phyloP scores from a whole-genome alignment of 805 yeast genomes.

The Kluyveromyces wickerhamii region DNA sequence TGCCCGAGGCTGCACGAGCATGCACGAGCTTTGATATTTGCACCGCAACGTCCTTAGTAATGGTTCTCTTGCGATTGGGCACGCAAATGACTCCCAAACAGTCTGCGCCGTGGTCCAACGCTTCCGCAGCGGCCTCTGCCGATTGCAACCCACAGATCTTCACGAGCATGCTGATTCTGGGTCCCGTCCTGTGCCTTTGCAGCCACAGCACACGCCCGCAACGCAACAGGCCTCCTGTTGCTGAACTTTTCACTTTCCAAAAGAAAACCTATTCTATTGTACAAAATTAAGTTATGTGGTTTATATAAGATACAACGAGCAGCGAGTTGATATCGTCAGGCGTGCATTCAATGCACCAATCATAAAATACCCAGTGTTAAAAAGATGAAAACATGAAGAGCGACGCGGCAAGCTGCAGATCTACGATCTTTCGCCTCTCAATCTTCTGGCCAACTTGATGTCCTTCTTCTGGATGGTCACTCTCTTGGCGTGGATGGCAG shows the following conservation, averaged over 20 bases:
- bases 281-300: too few species aligned
- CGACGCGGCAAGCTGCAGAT: too few species aligned
- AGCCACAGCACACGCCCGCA: too few species aligned
- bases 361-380: too few species aligned
- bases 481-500: conserved; percentile 98
- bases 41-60: conserved; percentile 39
- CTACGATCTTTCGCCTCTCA: conserved; percentile 92
- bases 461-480: conserved; percentile 98
- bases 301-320: too few species aligned
- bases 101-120: conserved; percentile 66
- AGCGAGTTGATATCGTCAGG: too few species aligned
- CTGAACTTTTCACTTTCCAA: too few species aligned
- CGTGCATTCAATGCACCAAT: too few species aligned
- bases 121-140: conserved; percentile 58
- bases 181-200: too few species aligned
- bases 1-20: conserved; percentile 26
- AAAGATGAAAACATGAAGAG: too few species aligned
- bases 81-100: conserved; percentile 81
- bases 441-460: conserved; percentile 94
- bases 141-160: conserved; percentile 82
- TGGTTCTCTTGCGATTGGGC: conserved; percentile 71
- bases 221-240: too few species aligned
- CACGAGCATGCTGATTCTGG: conserved; percentile 33
- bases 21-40: conserved; percentile 36
- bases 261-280: too few species aligned